Conservation (phyloP, 2,329 filamentous ascomycete species). For the Rutstroemia sp. region DNA sequence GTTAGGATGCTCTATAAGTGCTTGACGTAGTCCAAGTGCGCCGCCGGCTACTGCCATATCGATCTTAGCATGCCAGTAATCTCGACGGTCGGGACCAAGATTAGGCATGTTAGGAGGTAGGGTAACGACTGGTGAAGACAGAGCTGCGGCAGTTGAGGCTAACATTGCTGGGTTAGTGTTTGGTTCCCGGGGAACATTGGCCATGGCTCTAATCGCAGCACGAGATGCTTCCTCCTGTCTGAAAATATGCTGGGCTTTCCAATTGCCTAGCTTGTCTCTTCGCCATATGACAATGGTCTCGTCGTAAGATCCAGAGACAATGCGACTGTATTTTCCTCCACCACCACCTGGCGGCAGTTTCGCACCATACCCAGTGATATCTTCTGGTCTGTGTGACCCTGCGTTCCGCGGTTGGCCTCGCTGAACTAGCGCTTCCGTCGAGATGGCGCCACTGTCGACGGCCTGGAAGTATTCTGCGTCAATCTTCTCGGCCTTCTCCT, state of each 20-base stretch:
- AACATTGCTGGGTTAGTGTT: slow-evolving; percentile 2
- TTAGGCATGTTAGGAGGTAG: neutral
- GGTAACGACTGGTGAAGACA: neutral
- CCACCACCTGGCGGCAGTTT: slow-evolving; percentile 87
- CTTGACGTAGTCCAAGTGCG: slow-evolving; percentile 32
- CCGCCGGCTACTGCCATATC: slow-evolving; percentile 47
- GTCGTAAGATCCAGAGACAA: slow-evolving; percentile 94
- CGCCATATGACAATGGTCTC: slow-evolving; percentile 95
- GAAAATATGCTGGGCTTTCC: slow-evolving; percentile 70
- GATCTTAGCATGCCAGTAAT: slow-evolving; percentile 44
- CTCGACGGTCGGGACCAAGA: slow-evolving; percentile 28
- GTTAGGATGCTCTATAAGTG: slow-evolving; percentile 21
- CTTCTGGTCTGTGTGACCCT: slow-evolving; percentile 66
- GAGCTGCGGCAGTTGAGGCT: neutral
- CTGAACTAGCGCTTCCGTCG: slow-evolving; percentile 24
- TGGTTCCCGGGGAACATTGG: neutral
- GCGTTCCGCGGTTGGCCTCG: slow-evolving; percentile 38
- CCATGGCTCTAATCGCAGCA: slow-evolving; percentile 32
- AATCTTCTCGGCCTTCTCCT: slow-evolving; percentile 61
- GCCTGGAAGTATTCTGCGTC: slow-evolving; percentile 66
- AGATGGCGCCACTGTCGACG: slow-evolving; percentile 42
- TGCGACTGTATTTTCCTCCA: slow-evolving; percentile 82
- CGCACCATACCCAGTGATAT: slow-evolving; percentile 74
- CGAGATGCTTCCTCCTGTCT: slow-evolving; percentile 64
- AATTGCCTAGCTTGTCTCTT: slow-evolving; percentile 74